These are phyloP conservation scores for Rhodomyrtus psidioides DNA, from an alignment of 441 rosid species.

Conservation along the genomic window DNA sequence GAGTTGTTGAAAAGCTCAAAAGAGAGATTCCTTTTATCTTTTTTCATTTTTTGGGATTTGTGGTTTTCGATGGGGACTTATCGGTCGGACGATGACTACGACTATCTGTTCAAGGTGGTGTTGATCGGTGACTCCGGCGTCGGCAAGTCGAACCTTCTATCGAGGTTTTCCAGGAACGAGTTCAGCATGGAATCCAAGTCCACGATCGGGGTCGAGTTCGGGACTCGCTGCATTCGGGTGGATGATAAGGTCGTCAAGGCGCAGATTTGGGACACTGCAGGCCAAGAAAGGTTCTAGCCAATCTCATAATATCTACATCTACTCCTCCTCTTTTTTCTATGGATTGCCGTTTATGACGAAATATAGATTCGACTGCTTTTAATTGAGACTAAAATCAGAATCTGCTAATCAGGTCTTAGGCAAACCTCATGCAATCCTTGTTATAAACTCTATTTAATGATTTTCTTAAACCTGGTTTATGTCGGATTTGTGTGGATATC, in stretches of 20 bases:
- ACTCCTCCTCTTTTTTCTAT: neutral
- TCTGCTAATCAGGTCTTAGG: neutral
- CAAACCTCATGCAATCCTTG: neutral
- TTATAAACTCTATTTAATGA: neutral
- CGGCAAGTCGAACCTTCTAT: conserved; percentile 71
- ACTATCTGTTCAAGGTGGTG: conserved; percentile 78
- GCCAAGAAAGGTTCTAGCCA: conserved; percentile 64
- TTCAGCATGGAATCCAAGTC: conserved; percentile 77
- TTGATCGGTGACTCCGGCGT: conserved; percentile 83
- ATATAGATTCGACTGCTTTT: neutral
- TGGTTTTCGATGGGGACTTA: conserved; percentile 46
- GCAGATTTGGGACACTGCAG: conserved; percentile 95
- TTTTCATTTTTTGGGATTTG: neutral
- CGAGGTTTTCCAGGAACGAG: conserved; percentile 70
- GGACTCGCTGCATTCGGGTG: conserved; percentile 70
- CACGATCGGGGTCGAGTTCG: conserved; percentile 85
- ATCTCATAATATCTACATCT: neutral
- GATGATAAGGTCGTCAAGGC: conserved; percentile 80
- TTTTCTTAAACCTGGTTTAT: neutral
- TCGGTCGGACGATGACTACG: conserved; percentile 78
- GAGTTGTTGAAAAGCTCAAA: neutral
- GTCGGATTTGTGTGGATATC: neutral
- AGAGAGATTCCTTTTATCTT: neutral
- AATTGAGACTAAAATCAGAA: neutral
- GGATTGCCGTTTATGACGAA: neutral